Base-by-base conservation (phyloP, 2,329 filamentous ascomycete species). In the Fusarium dlaminii region DNA sequence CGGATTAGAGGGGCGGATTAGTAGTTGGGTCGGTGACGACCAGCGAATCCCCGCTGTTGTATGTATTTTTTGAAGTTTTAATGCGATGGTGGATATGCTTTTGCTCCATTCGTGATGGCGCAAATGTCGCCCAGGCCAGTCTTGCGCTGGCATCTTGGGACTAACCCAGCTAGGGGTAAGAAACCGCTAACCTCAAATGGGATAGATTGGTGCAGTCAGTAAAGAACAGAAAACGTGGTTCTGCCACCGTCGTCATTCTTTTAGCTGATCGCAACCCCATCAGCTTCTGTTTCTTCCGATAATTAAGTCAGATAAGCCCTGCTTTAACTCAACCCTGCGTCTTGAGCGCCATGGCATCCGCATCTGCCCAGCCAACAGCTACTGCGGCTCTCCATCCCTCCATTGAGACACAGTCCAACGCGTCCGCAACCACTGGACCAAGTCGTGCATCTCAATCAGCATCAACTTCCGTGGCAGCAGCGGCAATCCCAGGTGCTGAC, bases 31-130 rank as follows among this genome's bases (percentile, higher is more conserved):
- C 37, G 37, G 37, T 56, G 54, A 56, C 37, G 37, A 56, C 37
- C 54, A 56, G 54, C 54, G 54, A 56, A 56, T 43, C 39, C 54
- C 39, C 40, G 55, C 40, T 57, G 55, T 57, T 57, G 55, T 58
- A 58, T 57, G 39, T 57, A 8, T 9, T 57, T 46, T 56, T 46
- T 54, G 51, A 10, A 29, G 34, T n/a, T 18, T 22, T 22, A 5
- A 18, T n/a, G 24, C 29, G 14, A 18, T 14, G 20, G 51, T 39
- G 51, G 34, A 54, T 39, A 29, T 54, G 8, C 10, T 39, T 54
- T 54, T 54, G 14, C 18, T 20, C 4, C 13, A 52, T 36, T 8
- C 13, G 24, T 22, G 18, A 29, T 36, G 24, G 34, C 10, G n/a
- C 32, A 8, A 17, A 15, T 22, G 18, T 54, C 18, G 22, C 18